Evolutionary conservation across 176 grass and related monocot species (phyloP).

Genomic region (Puccinellia tenuiflora): DNA sequence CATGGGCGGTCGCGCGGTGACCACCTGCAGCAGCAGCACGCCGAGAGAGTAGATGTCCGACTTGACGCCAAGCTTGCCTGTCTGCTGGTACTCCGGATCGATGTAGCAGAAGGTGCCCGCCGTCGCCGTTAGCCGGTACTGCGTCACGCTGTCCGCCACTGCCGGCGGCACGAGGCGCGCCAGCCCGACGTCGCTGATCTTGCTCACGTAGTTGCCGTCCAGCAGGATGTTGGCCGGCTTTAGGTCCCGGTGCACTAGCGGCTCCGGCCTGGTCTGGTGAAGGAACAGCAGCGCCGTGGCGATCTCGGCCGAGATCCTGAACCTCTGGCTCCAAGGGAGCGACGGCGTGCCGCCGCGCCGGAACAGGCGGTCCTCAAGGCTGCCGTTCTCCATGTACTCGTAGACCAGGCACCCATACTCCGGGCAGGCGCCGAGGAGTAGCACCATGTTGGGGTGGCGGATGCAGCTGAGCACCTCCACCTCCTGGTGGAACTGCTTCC

Average conservation of each 20-base stretch:
- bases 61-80: conserved; percentile 77
- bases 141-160: conserved; percentile 76
- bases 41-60: conserved; percentile 95
- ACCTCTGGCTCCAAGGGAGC: conserved; percentile 64
- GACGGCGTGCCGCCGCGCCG: conserved; percentile 54
- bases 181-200: conserved; percentile 93
- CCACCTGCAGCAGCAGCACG: conserved; percentile 81
- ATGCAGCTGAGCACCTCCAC: conserved; percentile 91
- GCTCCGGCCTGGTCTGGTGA: conserved; percentile 87
- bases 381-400: conserved; percentile 95
- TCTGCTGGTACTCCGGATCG: conserved; percentile 98
- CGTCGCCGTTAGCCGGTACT: conserved; percentile 80
- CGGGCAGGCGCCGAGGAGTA: conserved; percentile 81
- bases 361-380: conserved; percentile 81
- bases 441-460: conserved; percentile 95
- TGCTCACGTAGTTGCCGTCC: conserved; percentile 92
- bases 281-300: conserved; percentile 79
- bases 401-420: conserved; percentile 93
- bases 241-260: conserved; percentile 85
- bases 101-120: conserved; percentile 98
- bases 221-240: conserved; percentile 95
- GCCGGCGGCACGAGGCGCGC: conserved; percentile 74
- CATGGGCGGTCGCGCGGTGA: conserved; percentile 77
- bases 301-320: conserved; percentile 76
- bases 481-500: conserved; percentile 98